Base-by-base conservation (phyloP, 495 filamentous ascomycete species). In the Umbilicaria muhlenbergii region DNA sequence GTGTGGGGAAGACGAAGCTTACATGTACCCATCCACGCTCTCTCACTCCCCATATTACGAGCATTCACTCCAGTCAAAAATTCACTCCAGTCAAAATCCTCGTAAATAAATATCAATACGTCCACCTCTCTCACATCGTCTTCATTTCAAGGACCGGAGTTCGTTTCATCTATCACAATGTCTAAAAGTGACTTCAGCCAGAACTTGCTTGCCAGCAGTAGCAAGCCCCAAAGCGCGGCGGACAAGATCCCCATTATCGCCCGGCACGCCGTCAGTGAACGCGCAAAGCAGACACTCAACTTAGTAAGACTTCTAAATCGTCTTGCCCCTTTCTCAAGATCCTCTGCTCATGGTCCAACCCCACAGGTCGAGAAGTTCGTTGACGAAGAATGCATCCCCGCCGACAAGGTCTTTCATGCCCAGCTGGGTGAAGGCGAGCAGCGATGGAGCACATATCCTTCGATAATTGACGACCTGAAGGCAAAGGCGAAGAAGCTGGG, bases 301-400 rank as follows among this genome's bases (percentile, higher is more conserved):
- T 53, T 77, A 56, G 78, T 81, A 66, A 14, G 15, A 45, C 43
- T 34, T 32, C 40, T n/a, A n/a, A 35, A 28, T 36, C 37, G 34
- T 19, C n/a, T 28, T 14, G 15, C 34, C 38, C 13, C n/a, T n/a
- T 21, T 21, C 11, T 37, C 21, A 39, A 36, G 6, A 32, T 13
- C 38, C 15, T 36, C 34, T 32, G 37, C 43, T 11, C n/a, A 58
- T 21, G 38, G 65, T 41, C 62, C 67, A 41, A 38, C n/a, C n/a
- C 17, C 15, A 2, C 50, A 89, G 67, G 86, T 95, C 46, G 83
- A 88, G 62, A 86, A 85, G 57, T 96, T 98, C 57, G 89, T 98
- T 46, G 89, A 96, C 58, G 88, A 89, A 60, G 87, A 94, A 66
- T 98, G 87, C 57, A 81, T 92, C 53, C 80, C 83, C 51, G 83